These are phyloP conservation scores for Xylaria sp. DNA, from an alignment of 2,329 filamentous ascomycete species.

Conservation along the genomic window DNA sequence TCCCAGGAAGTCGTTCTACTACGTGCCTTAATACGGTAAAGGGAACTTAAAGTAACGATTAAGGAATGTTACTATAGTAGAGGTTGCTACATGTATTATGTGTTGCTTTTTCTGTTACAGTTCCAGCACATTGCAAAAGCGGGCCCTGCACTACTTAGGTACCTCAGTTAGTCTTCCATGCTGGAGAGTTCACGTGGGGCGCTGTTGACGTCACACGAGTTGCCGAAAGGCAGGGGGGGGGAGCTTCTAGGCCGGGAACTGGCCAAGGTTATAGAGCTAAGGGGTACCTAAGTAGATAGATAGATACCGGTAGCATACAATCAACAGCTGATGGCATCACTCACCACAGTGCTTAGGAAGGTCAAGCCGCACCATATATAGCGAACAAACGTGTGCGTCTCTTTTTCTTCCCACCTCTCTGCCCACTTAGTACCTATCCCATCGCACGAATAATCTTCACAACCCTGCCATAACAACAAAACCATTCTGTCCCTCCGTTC, in stretches of 20 bases:
- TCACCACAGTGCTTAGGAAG: conserved; percentile 47
- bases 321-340: conserved; percentile 49
- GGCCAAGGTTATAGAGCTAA: conserved; percentile 6
- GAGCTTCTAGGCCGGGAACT: conserved; percentile 26
- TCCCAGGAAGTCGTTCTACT: no score
- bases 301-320: background rate
- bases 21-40: no score
- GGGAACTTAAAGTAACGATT: no score
- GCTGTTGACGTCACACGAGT: conserved; percentile 29
- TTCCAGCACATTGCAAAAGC: no score
- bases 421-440: background rate
- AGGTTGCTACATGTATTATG: no score
- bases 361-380: conserved; percentile 18
- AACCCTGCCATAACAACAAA: background rate
- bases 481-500: background rate
- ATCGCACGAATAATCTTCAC: conserved; percentile 21
- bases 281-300: no score
- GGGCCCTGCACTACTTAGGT: no score
- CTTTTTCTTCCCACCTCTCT: background rate
- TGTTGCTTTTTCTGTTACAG: no score
- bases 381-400: background rate
- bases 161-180: no score
- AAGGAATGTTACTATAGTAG: no score
- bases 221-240: background rate
- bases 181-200: background rate